Evolutionary conservation across 352 stramenopile genomes (phyloP), one percentile per base, ranked within the genome.

Genomic region (Pythium coloratum): DNA sequence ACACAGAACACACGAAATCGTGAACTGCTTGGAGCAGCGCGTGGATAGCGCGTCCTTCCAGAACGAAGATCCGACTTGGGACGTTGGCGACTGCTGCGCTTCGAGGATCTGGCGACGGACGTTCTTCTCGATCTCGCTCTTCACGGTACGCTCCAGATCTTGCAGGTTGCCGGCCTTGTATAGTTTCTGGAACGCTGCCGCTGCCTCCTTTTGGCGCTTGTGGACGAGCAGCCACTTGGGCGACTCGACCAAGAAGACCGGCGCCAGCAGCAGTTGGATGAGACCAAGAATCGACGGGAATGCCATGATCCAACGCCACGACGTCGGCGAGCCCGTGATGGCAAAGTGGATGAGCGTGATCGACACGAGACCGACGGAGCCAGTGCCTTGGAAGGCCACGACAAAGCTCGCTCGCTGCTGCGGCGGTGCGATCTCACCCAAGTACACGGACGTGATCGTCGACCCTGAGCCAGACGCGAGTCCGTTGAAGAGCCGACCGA

Each of bases 291-390:
- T 60, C 7, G 74, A 55, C 5, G 75, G 77, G 13, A 82, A 71
- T 2, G 62, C 71, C 64, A 82, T 77, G 60, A 84, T 74, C 66
- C 72, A 80, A 3, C 75, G 71, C 72, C 75, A 82, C 9, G 68
- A 71, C 1, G 68, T 76, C 8, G 68, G 34, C 9, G 71, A 72
- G 0, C 61, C 69, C 2, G 66, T 73, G 34, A 82, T 70, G 1
- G 75, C 70, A 38, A 80, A 84, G 64, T 82, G 75, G 4, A 66
- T 62, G 3, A 67, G 14, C 42, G 67, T 75, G 64, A 80, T 73
- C n/a, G 70, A 59, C 14, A 82, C 56, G 24, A 77, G 58, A 24
- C 74, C 74, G 2, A 81, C 57, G 3, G 72, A 80, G 9, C 72
- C 65, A 0, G 66, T 57, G n/a, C 70, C 60, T 49, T 82, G 77